A percentile compares a stretch with the other conserved stretches of the same genome.
Evolutionary conservation across 108 stramenopile genomes (phyloP).

Genomic region (Hondaea fermentalgiana): DNA sequence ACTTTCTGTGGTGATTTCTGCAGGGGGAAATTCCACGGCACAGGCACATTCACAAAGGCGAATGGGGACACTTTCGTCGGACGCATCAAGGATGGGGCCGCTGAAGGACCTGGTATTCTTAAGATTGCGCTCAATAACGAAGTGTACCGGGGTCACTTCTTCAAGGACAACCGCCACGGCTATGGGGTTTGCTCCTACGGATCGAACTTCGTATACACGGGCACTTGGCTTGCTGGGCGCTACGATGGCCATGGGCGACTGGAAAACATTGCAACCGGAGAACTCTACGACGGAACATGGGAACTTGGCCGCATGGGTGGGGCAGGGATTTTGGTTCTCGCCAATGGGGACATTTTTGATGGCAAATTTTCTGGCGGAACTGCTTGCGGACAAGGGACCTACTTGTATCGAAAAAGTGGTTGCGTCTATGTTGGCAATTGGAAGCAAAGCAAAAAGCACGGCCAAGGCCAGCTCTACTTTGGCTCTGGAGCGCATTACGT

Average conservation of each 20-base stretch:
- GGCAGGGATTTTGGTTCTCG: slow-evolving; percentile 64
- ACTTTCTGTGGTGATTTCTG: slow-evolving; percentile 45
- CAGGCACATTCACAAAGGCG: slow-evolving; percentile 70
- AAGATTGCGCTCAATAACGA: not conserved
- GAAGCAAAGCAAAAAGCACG: slow-evolving; percentile 31
- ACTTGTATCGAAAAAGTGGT: slow-evolving; percentile 42
- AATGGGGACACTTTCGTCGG: slow-evolving; percentile 67
- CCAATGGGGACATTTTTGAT: slow-evolving; percentile 67
- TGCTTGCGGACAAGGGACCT: slow-evolving; percentile 62
- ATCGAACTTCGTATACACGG: not conserved
- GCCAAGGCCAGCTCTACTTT: slow-evolving; percentile 40
- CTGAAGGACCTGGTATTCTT: slow-evolving; percentile 41
- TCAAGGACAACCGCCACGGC: not conserved
- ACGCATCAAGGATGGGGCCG: slow-evolving; percentile 67
- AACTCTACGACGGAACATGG: slow-evolving; percentile 73
- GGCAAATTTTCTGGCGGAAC: slow-evolving; percentile 62
- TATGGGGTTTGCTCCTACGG: not conserved
- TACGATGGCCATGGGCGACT: not conserved
- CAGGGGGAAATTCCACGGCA: slow-evolving; percentile 61
- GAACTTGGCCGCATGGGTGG: slow-evolving; percentile 77
- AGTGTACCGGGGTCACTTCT: not conserved
- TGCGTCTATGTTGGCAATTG: slow-evolving; percentile 36
- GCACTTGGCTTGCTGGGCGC: not conserved
- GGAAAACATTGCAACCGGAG: not conserved
- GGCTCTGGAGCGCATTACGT: slow-evolving; percentile 25